Evolutionary conservation across 2,329 filamentous ascomycete species (phyloP).

Genomic region (Colletotrichum musicola): DNA sequence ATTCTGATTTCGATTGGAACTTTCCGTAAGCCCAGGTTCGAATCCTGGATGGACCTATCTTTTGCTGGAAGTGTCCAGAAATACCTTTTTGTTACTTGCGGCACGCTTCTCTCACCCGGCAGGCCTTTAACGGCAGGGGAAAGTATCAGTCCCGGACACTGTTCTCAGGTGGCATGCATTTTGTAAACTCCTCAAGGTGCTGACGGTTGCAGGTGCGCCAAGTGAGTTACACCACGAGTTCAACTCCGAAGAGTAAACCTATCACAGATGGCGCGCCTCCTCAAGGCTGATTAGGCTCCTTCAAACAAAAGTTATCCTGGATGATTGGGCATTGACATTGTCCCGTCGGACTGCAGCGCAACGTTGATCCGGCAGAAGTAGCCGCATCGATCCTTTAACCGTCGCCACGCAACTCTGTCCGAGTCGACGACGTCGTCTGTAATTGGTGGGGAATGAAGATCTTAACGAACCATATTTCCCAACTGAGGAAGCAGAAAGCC

Average conservation of each 20-base stretch:
- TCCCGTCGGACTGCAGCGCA: neutral
- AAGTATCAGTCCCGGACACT: too few relatives aligned
- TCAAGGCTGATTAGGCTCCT: neutral
- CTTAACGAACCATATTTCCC: neutral
- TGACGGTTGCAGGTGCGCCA: too few relatives aligned
- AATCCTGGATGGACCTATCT: conserved; percentile 39
- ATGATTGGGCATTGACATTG: neutral
- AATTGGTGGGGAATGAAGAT: neutral
- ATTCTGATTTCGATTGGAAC: conserved; percentile 29
- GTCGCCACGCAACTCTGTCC: neutral
- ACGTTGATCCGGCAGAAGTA: neutral
- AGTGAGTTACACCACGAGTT: too few relatives aligned
- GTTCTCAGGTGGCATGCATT: too few relatives aligned
- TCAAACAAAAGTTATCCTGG: neutral
- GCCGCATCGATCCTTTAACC: neutral
- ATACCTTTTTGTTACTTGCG: neutral
- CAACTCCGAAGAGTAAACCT: neutral
- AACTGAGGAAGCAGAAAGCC: neutral
- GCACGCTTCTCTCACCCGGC: neutral
- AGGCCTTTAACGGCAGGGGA: too few relatives aligned
- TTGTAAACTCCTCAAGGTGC: too few relatives aligned
- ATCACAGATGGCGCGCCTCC: neutral
- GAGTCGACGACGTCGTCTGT: neutral
- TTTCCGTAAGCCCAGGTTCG: conserved; percentile 39
- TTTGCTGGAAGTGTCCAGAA: neutral